Evolutionary conservation across 331 rosid genomes (phyloP).

Genomic region (Arachis monticola): DNA sequence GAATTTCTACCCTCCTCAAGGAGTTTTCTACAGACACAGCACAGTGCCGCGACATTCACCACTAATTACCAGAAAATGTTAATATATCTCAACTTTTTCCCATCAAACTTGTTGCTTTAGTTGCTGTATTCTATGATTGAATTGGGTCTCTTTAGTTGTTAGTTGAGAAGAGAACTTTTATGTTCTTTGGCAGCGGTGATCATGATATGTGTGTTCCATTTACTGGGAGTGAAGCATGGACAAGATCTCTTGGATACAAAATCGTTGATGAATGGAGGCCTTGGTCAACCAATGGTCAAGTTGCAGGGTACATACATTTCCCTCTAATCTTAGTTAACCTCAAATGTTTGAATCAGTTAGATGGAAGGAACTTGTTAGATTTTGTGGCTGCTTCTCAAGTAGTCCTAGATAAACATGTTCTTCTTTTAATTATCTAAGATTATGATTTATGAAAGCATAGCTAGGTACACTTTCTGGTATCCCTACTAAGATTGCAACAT

Average conservation of each 20-base stretch:
- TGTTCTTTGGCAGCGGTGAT: constrained; percentile 65
- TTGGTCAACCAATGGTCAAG: constrained; percentile 72
- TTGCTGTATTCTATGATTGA: not conserved
- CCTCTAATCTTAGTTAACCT: constrained; percentile 17
- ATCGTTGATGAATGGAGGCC: constrained; percentile 86
- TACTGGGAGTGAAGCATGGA: constrained; percentile 87
- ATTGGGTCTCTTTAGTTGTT: constrained; percentile 17
- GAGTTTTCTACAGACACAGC: not conserved
- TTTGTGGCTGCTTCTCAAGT: no score
- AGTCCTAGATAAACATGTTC: no score
- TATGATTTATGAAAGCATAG: no score
- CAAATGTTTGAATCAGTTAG: not conserved
- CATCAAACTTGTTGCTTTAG: not conserved
- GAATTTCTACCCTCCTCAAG: not conserved
- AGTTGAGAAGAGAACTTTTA: constrained; percentile 2
- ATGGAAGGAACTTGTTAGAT: not conserved
- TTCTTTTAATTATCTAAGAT: no score
- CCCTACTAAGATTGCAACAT: not conserved
- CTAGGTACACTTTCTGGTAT: no score
- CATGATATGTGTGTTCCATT: constrained; percentile 93
- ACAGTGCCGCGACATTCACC: not conserved
- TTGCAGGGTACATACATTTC: constrained; percentile 66
- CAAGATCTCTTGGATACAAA: constrained; percentile 72
- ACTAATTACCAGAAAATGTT: not conserved
- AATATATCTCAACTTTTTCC: not conserved